These are phyloP conservation scores for Plasmopara muralis DNA, from an alignment of 352 stramenopile genomes.

Conservation along the genomic window DNA sequence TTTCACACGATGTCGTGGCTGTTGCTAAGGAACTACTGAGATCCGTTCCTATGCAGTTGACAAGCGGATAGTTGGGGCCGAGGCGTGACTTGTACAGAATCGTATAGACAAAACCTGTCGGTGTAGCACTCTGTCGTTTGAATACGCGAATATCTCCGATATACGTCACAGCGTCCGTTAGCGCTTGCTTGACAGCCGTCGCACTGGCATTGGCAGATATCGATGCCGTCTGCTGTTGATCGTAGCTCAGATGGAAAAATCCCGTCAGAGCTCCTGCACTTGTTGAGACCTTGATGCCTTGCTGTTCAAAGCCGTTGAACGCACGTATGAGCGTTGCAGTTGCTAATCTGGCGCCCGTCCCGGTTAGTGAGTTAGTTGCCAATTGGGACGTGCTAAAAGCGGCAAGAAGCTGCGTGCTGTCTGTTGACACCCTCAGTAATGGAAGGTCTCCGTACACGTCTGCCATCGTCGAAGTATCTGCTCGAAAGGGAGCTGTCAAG, in stretches of 20 bases:
- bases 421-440: constrained; percentile 65
- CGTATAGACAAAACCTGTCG: constrained; percentile 48
- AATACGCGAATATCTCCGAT: constrained; percentile 50
- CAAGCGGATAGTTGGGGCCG: constrained; percentile 43
- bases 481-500: constrained; percentile 32
- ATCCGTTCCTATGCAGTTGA: constrained; percentile 36
- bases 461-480: constrained; percentile 22
- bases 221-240: constrained; percentile 66
- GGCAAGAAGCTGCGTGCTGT: constrained; percentile 49
- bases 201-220: constrained; percentile 70
- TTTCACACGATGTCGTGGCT: constrained; percentile 31
- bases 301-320: constrained; percentile 90
- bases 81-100: constrained; percentile 62
- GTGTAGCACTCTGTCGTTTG: constrained; percentile 32
- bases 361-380: constrained; percentile 44
- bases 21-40: constrained; percentile 39
- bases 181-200: constrained; percentile 33
- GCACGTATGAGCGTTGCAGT: constrained; percentile 76
- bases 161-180: constrained; percentile 27
- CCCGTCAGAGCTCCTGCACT: constrained; percentile 66
- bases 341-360: constrained; percentile 68
- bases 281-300: constrained; percentile 74
- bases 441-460: constrained; percentile 49
- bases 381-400: constrained; percentile 42
- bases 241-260: constrained; percentile 82